These are phyloP conservation scores for Candolleomyces aberdarensis DNA, from an alignment of 768 basidiomycete genomes.

Conservation along the genomic window DNA sequence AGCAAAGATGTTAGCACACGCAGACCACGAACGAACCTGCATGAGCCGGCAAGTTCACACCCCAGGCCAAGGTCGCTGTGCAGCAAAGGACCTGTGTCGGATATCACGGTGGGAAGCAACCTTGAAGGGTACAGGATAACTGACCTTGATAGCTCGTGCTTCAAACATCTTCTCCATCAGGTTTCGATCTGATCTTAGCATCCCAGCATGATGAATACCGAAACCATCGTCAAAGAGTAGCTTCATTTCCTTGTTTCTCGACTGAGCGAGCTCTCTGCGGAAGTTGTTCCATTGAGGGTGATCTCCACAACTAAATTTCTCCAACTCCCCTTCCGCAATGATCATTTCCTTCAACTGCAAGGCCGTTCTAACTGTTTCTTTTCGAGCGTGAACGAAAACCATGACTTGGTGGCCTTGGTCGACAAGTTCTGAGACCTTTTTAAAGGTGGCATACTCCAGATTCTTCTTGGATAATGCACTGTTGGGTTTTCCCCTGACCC, in stretches of 20 bases:
- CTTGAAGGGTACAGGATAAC: neutral
- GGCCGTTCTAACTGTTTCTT: slow-evolving; percentile 95
- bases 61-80: slow-evolving; percentile 98
- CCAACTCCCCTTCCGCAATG: slow-evolving; percentile 61
- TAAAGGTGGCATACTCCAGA: slow-evolving; percentile 82
- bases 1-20: slow-evolving; percentile 1
- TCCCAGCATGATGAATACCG: slow-evolving; percentile 98
- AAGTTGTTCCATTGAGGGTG: slow-evolving; percentile 79
- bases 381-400: slow-evolving; percentile 98
- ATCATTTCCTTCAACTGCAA: slow-evolving; percentile 77
- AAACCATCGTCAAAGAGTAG: slow-evolving; percentile 89
- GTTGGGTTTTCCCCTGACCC: slow-evolving; percentile 84
- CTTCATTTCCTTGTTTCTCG: slow-evolving; percentile 95
- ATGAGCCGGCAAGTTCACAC: slow-evolving; percentile 97
- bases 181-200: slow-evolving; percentile 91
- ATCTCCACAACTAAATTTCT: slow-evolving; percentile 78
- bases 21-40: slow-evolving; percentile 53
- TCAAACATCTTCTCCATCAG: slow-evolving; percentile 95
- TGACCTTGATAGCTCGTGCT: slow-evolving; percentile 85
- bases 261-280: slow-evolving; percentile 73
- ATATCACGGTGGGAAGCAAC: too few relatives aligned
- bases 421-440: slow-evolving; percentile 88
- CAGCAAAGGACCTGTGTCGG: slow-evolving; percentile 83
- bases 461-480: slow-evolving; percentile 74
- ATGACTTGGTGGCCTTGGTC: slow-evolving; percentile 96